These are phyloP conservation scores for Lepidium didymum DNA, from an alignment of 345 rosid species.

Conservation along the genomic window DNA sequence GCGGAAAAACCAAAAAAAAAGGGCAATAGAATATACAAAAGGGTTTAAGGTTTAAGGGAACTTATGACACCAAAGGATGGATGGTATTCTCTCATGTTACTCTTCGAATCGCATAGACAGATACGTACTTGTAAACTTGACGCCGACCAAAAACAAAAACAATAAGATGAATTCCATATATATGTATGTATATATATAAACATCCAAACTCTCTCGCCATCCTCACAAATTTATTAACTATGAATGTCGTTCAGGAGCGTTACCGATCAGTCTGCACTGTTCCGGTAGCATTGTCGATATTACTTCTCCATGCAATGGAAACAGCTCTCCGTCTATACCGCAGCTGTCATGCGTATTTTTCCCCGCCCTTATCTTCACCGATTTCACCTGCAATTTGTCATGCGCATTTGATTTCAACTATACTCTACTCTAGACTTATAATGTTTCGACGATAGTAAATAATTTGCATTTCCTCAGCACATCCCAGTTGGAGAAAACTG, in stretches of 20 bases:
- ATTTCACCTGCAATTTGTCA: slow-evolving; percentile 55
- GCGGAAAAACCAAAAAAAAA: not conserved
- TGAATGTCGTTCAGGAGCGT: slow-evolving; percentile 33
- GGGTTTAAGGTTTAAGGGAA: slow-evolving; percentile 7
- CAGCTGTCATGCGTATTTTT: slow-evolving; percentile 77
- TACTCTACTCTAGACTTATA: not conserved
- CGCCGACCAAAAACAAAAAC: not conserved
- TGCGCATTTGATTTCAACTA: not conserved
- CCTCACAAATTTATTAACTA: slow-evolving; percentile 23
- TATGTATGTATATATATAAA: not conserved
- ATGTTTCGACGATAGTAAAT: not conserved
- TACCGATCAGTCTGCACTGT: slow-evolving; percentile 91
- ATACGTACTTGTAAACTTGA: slow-evolving; percentile 4
- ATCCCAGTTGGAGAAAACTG: not conserved
- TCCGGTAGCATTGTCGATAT: slow-evolving; percentile 79
- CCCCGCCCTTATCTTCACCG: slow-evolving; percentile 79
- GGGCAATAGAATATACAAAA: slow-evolving; percentile 20
- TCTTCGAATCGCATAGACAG: slow-evolving; percentile 5
- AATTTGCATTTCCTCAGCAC: not conserved
- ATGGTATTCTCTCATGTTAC: slow-evolving; percentile 4
- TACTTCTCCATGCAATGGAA: slow-evolving; percentile 78
- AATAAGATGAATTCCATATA: not conserved
- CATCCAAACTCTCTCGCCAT: slow-evolving; percentile 13
- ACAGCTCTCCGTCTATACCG: slow-evolving; percentile 92
- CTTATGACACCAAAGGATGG: slow-evolving; percentile 20